Conservation (phyloP, 2,329 filamentous ascomycete genomes). For the Pseudocercospora vitis region DNA sequence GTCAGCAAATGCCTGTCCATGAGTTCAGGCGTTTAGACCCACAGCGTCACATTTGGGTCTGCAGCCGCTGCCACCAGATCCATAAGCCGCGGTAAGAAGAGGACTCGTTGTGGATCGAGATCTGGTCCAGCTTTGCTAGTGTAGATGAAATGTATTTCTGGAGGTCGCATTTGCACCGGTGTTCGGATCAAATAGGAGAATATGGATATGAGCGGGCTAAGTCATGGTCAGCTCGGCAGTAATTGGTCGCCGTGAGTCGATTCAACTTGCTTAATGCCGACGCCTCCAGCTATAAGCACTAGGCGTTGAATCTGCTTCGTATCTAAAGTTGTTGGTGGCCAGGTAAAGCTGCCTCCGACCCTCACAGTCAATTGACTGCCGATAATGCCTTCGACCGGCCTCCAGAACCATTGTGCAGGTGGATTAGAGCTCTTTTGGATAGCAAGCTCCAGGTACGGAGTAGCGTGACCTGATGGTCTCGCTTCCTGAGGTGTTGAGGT, state of each 20-base stretch:
- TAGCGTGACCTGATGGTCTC: slow-evolving; percentile 23
- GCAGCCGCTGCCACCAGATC: slow-evolving; percentile 28
- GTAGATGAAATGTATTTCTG: slow-evolving; percentile 63
- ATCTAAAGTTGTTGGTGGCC: slow-evolving; percentile 60
- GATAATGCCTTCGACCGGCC: slow-evolving; percentile 55
- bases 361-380: slow-evolving; percentile 63
- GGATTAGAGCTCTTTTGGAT: slow-evolving; percentile 72
- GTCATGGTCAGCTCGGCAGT: neutral
- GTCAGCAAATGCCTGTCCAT: too few species aligned
- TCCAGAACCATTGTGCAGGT: slow-evolving; percentile 76
- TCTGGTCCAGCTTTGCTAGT: slow-evolving; percentile 49
- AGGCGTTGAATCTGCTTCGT: slow-evolving; percentile 54
- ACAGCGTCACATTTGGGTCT: slow-evolving; percentile 32
- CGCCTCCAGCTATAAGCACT: slow-evolving; percentile 76
- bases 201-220: slow-evolving; percentile 72
- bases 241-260: neutral
- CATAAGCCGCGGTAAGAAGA: slow-evolving; percentile 51
- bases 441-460: slow-evolving; percentile 70
- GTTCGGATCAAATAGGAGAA: slow-evolving; percentile 55
- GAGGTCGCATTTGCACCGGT: slow-evolving; percentile 29
- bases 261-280: slow-evolving; percentile 76
- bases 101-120: slow-evolving; percentile 40
- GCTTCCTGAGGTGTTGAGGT: slow-evolving; percentile 66
- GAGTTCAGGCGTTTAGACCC: too few species aligned
- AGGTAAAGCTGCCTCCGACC: slow-evolving; percentile 78